phyloP scores from a whole-genome alignment of 208 protist genomes.

The Acanthamoeba castellanii region DNA sequence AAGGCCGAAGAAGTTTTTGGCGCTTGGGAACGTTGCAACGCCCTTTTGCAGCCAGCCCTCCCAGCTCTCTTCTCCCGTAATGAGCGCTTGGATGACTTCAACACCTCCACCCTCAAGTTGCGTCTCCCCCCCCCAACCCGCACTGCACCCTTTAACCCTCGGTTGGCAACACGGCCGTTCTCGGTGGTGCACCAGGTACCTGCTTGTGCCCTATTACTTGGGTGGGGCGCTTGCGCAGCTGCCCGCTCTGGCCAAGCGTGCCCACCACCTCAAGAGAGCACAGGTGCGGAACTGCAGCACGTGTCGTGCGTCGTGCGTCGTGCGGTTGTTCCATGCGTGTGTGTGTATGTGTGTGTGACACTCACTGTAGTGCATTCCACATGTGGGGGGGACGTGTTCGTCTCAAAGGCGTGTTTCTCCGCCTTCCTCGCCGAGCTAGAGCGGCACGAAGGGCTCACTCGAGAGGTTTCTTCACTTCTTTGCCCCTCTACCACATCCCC shows the following conservation, averaged over 20 bases:
- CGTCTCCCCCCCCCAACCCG: too few species aligned
- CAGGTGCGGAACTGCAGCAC: neutral
- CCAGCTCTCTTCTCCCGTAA: neutral
- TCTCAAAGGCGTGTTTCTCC: neutral
- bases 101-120: neutral
- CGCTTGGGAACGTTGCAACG: neutral
- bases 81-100: neutral
- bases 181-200: neutral
- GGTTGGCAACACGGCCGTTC: too few species aligned
- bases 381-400: too few species aligned
- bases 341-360: neutral
- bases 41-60: neutral
- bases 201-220: conserved; percentile 9
- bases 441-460: neutral
- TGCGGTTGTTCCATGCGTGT: neutral
- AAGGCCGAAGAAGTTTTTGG: neutral
- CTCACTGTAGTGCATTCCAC: neutral
- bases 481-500: too few species aligned
- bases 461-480: neutral
- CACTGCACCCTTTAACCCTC: neutral
- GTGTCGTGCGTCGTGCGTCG: too few species aligned
- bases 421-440: neutral
- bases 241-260: neutral
- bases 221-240: neutral
- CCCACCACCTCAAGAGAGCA: neutral